Conservation (phyloP, 768 basidiomycete species). For the Gymnopilus dilepis region DNA sequence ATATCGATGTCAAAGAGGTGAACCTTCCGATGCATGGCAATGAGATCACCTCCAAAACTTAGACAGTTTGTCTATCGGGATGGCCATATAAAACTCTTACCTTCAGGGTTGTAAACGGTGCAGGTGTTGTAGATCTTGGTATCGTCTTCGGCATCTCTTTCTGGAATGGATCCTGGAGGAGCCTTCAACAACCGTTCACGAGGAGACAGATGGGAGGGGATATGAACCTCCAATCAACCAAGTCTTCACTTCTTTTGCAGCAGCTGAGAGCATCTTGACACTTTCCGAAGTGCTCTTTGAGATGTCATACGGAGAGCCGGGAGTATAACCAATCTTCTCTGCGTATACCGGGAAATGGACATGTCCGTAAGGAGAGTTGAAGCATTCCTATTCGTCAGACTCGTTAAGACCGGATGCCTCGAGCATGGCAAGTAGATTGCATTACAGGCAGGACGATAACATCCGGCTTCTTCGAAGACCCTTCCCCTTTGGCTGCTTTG, state of each 20-base stretch:
- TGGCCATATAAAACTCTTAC: slow-evolving; percentile 38
- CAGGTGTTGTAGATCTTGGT: slow-evolving; percentile 91
- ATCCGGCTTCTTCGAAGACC: slow-evolving; percentile 67
- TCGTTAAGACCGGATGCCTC: neutral
- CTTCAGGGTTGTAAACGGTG: slow-evolving; percentile 86
- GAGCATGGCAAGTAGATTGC: neutral
- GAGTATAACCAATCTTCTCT: slow-evolving; percentile 71
- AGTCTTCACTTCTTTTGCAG: slow-evolving; percentile 75
- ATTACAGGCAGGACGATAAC: slow-evolving; percentile 83
- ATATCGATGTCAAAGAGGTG: slow-evolving; percentile 99
- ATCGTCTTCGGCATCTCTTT: slow-evolving; percentile 63
- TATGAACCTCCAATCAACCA: slow-evolving; percentile 90
- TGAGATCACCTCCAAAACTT: slow-evolving; percentile 67
- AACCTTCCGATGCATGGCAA: slow-evolving; percentile 90
- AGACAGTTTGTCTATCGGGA: slow-evolving; percentile 5
- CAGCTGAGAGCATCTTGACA: slow-evolving; percentile 79
- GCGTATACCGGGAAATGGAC: slow-evolving; percentile 83
- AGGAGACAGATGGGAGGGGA: neutral
- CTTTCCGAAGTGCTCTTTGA: slow-evolving; percentile 68
- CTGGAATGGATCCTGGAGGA: slow-evolving; percentile 88
- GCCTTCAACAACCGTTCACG: neutral
- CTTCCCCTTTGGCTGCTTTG: slow-evolving; percentile 58
- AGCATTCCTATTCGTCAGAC: slow-evolving; percentile 73
- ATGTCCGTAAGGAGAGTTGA: slow-evolving; percentile 86
- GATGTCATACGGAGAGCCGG: slow-evolving; percentile 63